Percentiles rank a stretch among this genome's conserved stretches.
Evolutionary conservation across 805 yeast genomes (phyloP).

Genomic region (Yamadazyma takamatsuzukensis): DNA sequence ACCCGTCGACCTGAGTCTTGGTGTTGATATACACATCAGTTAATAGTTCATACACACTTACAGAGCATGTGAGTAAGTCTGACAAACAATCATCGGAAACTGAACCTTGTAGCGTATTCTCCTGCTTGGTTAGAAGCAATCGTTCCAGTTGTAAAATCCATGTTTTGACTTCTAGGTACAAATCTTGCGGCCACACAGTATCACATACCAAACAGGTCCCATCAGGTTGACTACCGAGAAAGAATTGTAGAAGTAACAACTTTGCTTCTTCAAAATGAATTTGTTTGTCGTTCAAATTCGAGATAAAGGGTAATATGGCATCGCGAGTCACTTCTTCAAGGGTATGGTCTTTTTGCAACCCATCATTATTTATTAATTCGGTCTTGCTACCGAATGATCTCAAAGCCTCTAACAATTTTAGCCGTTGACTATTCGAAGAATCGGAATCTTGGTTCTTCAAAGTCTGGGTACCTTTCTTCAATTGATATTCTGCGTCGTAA

Average conservation of each 20-base stretch:
- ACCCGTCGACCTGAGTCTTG: conserved; percentile 22
- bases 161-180: conserved; percentile 29
- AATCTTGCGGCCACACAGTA: conserved; percentile 34
- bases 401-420: conserved; percentile 33
- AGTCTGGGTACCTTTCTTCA: conserved; percentile 1
- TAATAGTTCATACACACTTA: conserved; percentile 45
- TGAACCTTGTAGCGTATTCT: not conserved
- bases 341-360: not conserved
- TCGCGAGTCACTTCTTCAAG: not conserved
- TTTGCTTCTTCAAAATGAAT: conserved; percentile 18
- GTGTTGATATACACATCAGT: conserved; percentile 38
- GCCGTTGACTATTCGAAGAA: conserved; percentile 15
- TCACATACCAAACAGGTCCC: conserved; percentile 31
- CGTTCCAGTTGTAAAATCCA: conserved; percentile 34
- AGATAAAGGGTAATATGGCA: not conserved
- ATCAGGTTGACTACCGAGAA: conserved; percentile 17
- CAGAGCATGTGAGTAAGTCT: conserved; percentile 20
- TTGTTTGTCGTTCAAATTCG: conserved; percentile 1
- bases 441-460: not conserved
- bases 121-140: conserved; percentile 11
- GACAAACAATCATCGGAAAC: not conserved
- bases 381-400: conserved; percentile 12
- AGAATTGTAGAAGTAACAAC: conserved; percentile 18
- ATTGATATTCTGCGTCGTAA: conserved; percentile 2
- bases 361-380: not conserved